Evolutionary conservation across 352 stramenopile genomes (phyloP), one percentile per base, ranked within the genome.

Genomic region (Phytophthora syringae): DNA sequence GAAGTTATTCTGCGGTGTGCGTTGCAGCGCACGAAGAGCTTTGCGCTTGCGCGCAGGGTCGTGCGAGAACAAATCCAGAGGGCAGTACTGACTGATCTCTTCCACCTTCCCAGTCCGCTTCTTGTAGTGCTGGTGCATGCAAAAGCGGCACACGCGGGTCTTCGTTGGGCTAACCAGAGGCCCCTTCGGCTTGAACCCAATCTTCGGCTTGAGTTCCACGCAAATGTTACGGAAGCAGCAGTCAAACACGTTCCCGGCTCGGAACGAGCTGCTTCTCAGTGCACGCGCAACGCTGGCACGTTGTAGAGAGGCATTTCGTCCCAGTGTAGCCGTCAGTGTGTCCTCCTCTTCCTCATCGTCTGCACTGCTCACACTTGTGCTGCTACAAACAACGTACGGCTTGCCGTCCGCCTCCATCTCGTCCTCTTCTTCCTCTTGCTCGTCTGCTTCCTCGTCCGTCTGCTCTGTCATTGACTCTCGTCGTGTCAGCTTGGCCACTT

Each of bases 61-160:
- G 18, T 76, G 68, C 4, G 89, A 94, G 49, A 95, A 97, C 32
- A 97, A 64, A 66, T 92, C 85, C 48, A 95, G 58, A 0, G 89
- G 89, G 52, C 82, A 94, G 58, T 95, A 97, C 66, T 86, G 70
- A 43, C 89, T 97, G 54, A 92, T 81, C 53, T 90, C 80, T 40
- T 92, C 82, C 22, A 95, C 80, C 49, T 95, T 94, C 40, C 80
- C 85, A 20, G 78, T 64, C 11, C 65, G 55, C 27, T 80, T 77
- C 74, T 97, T 95, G 70, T 91, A 92, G 52, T 93, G 83, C 52
- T 97, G 89, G 70, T 97, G 89, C 88, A 97, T 95, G 60, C 84
- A 95, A 58, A 97, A 97, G 16, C 87, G 85, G 44, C 88, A 93
- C 12, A 88, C 80, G 11, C 67, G 57, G 28, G 79, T 72, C 67